Base-by-base conservation (phyloP, 306 rosid species). In the Trichosanthes cucumerina region DNA sequence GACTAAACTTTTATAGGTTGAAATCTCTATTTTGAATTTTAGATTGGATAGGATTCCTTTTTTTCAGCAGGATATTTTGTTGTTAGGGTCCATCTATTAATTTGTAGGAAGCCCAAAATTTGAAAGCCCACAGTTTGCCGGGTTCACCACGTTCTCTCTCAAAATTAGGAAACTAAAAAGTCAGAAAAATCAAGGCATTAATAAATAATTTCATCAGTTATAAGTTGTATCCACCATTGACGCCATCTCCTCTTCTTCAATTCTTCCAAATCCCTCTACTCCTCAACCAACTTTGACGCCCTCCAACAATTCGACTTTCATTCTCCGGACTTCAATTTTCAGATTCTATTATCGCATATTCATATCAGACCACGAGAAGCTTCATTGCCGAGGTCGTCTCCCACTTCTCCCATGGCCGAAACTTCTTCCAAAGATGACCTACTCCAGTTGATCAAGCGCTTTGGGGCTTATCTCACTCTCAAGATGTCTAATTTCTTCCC, bases 361-460 rank as follows among this genome's bases (percentile, higher is more conserved):
- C 68, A 5, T 9, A 60, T 33, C 47, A 14, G 47, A 18, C n/a
- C n/a, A n/a, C n/a, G n/a, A 36, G 49, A 39, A 68, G 33, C 14
- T 56, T 41, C 38, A 49, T 76, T 78, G 86, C 23, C 81, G 64
- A 43, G 76, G 59, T 53, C 24, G 77, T 28, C 9, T 70, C 69
- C 46, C 4, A 23, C 50, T 50, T 31, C 83, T 79, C 81, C 84
- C 72, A 82, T 78, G 80, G 73, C 89, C 10, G 94, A 91, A 76
- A 77, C 94, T 84, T 88, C 96, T 84, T 86, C 97, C 19, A 93
- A 87, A 80, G 93, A 89, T 65, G 93, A 92, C 78, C 86, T 90
- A 31, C 79, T 90, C 65, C 92, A 87, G 81, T 88, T 89, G 44
- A 87, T 91, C 91, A 94, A 88, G 84, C 97, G 97, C 46, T 75